These are phyloP conservation scores for Conringia planisiliqua DNA, from an alignment of 345 rosid genomes.

Conservation along the genomic window DNA sequence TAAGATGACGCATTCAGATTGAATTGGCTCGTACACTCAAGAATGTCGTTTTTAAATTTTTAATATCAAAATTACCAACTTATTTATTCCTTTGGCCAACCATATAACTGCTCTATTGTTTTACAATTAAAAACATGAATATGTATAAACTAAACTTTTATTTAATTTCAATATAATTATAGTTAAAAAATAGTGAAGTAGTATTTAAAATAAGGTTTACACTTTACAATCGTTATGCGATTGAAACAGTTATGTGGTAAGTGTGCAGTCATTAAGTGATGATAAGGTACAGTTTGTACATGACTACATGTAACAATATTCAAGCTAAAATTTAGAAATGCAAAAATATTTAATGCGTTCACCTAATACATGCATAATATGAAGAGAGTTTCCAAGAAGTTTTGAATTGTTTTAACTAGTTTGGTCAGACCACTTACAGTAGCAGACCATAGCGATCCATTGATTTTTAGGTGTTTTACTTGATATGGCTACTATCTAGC, in stretches of 20 bases:
- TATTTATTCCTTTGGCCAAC: background rate
- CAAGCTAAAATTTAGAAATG: background rate
- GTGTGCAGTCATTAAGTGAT: no score
- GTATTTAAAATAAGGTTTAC: no score
- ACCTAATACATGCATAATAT: conserved; percentile 3
- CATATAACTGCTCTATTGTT: background rate
- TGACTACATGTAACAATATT: background rate
- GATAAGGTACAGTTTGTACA: background rate
- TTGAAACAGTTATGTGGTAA: no score
- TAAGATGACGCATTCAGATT: conserved; percentile 14
- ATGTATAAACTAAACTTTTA: no score
- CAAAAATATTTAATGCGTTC: background rate
- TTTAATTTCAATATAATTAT: no score
- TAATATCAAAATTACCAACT: background rate
- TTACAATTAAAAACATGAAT: background rate
- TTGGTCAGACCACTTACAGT: conserved; percentile 21
- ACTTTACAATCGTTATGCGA: no score
- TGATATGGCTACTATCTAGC: conserved; percentile 16
- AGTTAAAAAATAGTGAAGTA: no score
- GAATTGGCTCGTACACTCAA: conserved; percentile 8
- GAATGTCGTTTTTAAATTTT: background rate
- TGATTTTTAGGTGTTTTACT: conserved; percentile 14
- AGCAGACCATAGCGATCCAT: conserved; percentile 10
- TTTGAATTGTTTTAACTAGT: conserved; percentile 10
- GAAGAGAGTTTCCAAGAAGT: background rate